These are phyloP conservation scores for Ceratocystis papillata DNA, from an alignment of 2,329 filamentous ascomycete species.

Conservation along the genomic window DNA sequence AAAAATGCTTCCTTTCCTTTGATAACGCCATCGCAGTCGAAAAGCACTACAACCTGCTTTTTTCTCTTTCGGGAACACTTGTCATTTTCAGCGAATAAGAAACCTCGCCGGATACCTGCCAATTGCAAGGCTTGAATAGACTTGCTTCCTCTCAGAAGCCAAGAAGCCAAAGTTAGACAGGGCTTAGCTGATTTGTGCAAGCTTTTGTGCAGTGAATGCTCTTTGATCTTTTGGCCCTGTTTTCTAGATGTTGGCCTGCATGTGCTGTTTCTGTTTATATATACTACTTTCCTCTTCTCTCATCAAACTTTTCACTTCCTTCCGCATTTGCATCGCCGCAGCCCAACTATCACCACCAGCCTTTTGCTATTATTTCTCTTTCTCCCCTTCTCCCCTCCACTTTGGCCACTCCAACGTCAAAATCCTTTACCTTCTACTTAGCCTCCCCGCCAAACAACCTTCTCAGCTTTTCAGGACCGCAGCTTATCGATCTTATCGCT, in stretches of 20 bases:
- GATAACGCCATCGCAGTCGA: conserved; percentile 7
- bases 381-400: neutral
- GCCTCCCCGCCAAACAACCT: neutral
- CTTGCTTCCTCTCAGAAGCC: neutral
- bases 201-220: neutral
- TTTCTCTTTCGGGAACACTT: conserved; percentile 6
- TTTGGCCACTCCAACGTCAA: neutral
- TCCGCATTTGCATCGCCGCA: neutral
- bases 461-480: neutral
- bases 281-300: neutral
- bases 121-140: neutral
- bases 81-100: conserved; percentile 6
- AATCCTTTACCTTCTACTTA: neutral
- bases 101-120: neutral
- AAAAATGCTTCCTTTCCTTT: neutral
- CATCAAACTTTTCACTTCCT: neutral
- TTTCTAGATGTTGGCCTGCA: neutral
- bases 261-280: neutral
- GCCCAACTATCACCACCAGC: neutral
- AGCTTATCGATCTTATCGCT: conserved; percentile 12
- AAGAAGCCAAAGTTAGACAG: neutral
- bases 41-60: conserved; percentile 9
- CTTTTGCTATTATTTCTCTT: neutral
- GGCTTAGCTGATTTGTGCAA: neutral
- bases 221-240: neutral